Evolutionary conservation across 73 alveolate species (phyloP), one percentile per base, ranked within the genome.

Genomic region (Stentor coeruleus): DNA sequence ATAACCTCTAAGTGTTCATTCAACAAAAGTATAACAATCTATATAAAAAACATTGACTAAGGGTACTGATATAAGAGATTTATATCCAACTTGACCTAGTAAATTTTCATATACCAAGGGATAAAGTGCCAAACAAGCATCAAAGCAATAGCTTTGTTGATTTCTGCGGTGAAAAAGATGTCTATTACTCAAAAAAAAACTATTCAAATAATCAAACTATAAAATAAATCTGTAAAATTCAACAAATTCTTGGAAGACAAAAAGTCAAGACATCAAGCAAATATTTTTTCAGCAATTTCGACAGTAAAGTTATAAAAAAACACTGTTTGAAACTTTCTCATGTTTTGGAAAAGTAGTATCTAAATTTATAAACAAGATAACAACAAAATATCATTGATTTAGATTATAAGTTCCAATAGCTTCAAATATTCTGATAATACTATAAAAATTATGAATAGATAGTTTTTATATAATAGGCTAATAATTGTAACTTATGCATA

Each of bases 181-280:
- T 99, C 3, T 99, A 98, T 89, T 98, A 98, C 85, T 99, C 99
- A n/a, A 97, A 97, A 58, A 97, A 97, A 89, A 96, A 97, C 72
- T n/a, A 93, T 98, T 99, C 99, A 97, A 84, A 97, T 97, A 99
- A 94, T 97, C 74, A 98, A 98, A 89, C 88, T 98, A 80, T 98
- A 86, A 82, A 97, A 98, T 58, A 96, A 97, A 85, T 99, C 99
- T 14, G 91, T 98, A 37, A 95, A 97, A 73, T 98, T 95, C 14
- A 98, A 98, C 88, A 97, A 97, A 82, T 98, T 99, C 76, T 90
- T 99, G 14, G 95, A 98, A 90, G 99, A 97, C 88, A 90, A 91
- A 96, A 59, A 93, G 98, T 3, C 93, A 95, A 81, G 99, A 98
- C 88, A 98, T 97, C 35, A 99, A 99, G 38, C 26, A 96, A 98